Conservation (phyloP, 345 rosid genomes). For the Arabidopsis suecica region DNA sequence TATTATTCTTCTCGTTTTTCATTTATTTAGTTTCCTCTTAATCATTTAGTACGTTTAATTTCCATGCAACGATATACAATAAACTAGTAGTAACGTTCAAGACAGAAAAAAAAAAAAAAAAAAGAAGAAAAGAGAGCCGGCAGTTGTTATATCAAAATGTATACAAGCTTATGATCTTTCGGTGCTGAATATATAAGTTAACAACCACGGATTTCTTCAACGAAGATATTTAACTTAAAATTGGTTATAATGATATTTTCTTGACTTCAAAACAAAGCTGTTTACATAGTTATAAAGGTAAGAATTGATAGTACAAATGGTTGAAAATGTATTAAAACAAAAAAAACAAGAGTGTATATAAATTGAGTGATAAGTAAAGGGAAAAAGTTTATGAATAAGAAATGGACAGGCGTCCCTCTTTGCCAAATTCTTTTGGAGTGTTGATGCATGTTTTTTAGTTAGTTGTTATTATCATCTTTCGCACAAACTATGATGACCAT, state of each 20-base stretch:
- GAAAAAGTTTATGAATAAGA: slow-evolving; percentile 19
- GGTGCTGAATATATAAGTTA: not conserved
- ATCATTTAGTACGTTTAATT: not conserved
- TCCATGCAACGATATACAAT: slow-evolving; percentile 2
- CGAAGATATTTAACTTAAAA: not conserved
- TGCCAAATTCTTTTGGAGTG: slow-evolving; percentile 38
- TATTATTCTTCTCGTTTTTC: not conserved
- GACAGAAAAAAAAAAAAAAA: not conserved
- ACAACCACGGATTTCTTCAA: not conserved
- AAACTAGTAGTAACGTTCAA: not conserved
- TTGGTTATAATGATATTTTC: not conserved
- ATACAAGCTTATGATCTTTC: not conserved
- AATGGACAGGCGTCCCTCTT: slow-evolving; percentile 42
- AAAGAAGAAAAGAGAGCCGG: not conserved
- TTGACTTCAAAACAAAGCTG: too few species aligned
- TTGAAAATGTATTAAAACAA: not conserved
- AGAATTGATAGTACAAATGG: not conserved
- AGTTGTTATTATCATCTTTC: slow-evolving; percentile 42
- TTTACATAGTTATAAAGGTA: not conserved
- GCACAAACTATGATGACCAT: slow-evolving; percentile 31
- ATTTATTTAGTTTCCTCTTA: not conserved
- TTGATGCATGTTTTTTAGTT: slow-evolving; percentile 40
- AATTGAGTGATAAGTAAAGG: slow-evolving; percentile 16
- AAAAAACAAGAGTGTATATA: not conserved
- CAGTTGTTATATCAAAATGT: not conserved